Evolutionary conservation across 176 grass and related monocot species (phyloP), one percentile per base, ranked within the genome.

Genomic region (Paspalum vaginatum): DNA sequence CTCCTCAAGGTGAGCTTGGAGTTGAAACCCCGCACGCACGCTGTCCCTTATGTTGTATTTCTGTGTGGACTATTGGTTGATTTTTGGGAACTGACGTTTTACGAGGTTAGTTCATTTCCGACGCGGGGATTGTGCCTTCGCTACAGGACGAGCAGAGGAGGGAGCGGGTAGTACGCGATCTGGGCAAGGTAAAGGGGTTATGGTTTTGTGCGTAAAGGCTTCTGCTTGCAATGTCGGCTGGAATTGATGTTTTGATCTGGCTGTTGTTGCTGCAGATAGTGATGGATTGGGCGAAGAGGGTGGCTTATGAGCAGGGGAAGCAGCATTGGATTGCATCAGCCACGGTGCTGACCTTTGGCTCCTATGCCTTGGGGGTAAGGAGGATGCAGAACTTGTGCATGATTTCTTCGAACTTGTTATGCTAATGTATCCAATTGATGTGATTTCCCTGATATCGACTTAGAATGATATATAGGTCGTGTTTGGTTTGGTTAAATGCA

Each of bases 351-450:
- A 88, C 88, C 67, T 94, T 78, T 63, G 92, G 92, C 78, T 94
- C 92, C 64, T 94, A 94, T 88, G 92, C 72, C 52, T 83, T 94
- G 60, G 92, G 92, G 80, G 92, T 94, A 88, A 91, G 79, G 20
- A 69, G 37, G n/a, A 85, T 80, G 12, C 14, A 46, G 9, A 76
- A 65, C 42, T 63, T 72, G 77, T 70, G 63, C 70, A 81, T 15
- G 15, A 57, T 65, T 58, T 81, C 15, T 70, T 81, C 53, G 17
- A 57, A 40, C 21, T 49, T 27, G 81, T 65, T 26, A 45, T 78
- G 26, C 25, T 42, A 56, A 63, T 81, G 71, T 71, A 25, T 37
- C 54, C 8, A 47, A 22, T 65, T 78, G 57, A 43, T 84, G 46
- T 70, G 60, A 44, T 82, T 60, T 32, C 71, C 11, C 70, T 81